Evolutionary conservation across 2,329 filamentous ascomycete genomes (phyloP).

Genomic region (Thelonectria olida): DNA sequence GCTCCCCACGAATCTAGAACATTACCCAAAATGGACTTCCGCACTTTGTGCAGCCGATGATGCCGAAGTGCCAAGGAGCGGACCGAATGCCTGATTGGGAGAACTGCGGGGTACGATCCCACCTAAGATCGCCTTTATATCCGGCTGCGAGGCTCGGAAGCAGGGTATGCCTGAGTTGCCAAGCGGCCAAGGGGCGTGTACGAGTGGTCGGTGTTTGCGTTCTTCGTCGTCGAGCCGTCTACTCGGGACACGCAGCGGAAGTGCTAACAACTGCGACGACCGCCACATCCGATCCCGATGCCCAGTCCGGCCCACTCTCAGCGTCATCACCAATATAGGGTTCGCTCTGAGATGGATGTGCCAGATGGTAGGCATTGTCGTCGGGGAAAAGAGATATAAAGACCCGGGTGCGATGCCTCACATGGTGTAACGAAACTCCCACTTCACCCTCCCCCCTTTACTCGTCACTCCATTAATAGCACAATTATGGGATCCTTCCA

Average conservation of each 20-base stretch:
- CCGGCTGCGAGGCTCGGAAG: neutral
- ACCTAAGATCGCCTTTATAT: neutral
- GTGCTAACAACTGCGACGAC: neutral
- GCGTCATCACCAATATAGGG: too few relatives aligned
- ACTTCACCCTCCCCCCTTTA: neutral
- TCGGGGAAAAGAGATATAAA: neutral
- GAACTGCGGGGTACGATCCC: neutral
- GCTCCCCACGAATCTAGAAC: neutral
- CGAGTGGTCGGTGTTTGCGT: too few relatives aligned
- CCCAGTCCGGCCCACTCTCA: neutral
- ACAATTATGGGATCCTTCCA: constrained; percentile 4
- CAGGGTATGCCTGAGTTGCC: neutral
- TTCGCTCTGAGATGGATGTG: too few relatives aligned
- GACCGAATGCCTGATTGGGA: neutral
- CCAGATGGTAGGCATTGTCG: neutral
- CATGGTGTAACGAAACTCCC: neutral
- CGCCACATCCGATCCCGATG: neutral
- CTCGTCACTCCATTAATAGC: neutral
- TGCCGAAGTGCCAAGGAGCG: neutral
- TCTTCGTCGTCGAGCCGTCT: too few relatives aligned
- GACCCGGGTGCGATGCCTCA: neutral
- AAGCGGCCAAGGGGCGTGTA: too few relatives aligned
- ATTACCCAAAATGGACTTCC: neutral
- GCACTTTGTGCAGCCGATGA: neutral
- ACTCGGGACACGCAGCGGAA: too few relatives aligned